Percentiles rank a stretch among this genome's conserved stretches.
phyloP scores from a whole-genome alignment of 2,329 filamentous ascomycete genomes.

The Ophiostoma tasmaniense region DNA sequence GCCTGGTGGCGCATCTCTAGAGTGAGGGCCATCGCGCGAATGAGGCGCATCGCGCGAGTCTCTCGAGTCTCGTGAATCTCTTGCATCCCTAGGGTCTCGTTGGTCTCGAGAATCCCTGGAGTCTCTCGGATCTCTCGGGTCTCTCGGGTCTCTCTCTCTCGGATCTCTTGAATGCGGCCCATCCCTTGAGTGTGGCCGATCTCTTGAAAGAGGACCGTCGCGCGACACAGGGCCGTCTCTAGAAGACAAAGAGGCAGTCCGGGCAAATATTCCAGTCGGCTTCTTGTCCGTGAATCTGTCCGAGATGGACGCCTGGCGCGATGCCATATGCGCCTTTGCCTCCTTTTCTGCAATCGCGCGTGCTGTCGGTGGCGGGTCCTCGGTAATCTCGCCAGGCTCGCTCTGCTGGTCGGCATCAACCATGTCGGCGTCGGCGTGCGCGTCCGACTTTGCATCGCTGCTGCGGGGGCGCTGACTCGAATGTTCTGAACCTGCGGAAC shows the following conservation, averaged over 20 bases:
- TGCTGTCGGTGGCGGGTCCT: slow-evolving; percentile 24
- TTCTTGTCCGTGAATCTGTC: slow-evolving; percentile 10
- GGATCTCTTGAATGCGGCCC: not conserved
- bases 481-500: slow-evolving; percentile 32
- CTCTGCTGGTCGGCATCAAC: slow-evolving; percentile 33
- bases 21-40: not conserved
- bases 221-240: not conserved
- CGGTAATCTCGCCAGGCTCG: slow-evolving; percentile 39
- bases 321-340: not conserved
- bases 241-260: not conserved
- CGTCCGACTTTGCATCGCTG: slow-evolving; percentile 44
- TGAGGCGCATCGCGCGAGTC: not conserved
- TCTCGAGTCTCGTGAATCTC: not conserved
- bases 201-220: not conserved
- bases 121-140: not conserved
- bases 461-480: slow-evolving; percentile 42
- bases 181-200: not conserved
- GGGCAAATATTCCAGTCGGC: slow-evolving; percentile 11
- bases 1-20: not conserved
- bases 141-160: not conserved
- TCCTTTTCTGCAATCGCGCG: not conserved
- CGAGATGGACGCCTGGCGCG: not conserved
- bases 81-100: not conserved
- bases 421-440: slow-evolving; percentile 27
- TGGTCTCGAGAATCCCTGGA: not conserved